Evolutionary conservation across 202 grass and related monocot species (phyloP).

Genomic region (Zizania palustris): DNA sequence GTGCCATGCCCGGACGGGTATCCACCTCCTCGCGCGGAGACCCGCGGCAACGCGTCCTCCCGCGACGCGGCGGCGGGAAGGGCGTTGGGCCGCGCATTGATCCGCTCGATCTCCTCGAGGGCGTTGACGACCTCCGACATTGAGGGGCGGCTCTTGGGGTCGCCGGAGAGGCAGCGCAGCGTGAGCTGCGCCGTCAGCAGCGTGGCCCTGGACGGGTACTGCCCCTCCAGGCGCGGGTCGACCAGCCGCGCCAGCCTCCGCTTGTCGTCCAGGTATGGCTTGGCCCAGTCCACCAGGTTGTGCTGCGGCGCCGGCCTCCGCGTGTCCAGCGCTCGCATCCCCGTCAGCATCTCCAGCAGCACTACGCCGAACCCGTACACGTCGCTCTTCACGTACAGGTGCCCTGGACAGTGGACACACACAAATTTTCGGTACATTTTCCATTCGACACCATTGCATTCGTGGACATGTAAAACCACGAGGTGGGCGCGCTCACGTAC

Average conservation of each 20-base stretch:
- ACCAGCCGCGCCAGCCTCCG: constrained; percentile 53
- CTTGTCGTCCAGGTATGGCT: constrained; percentile 51
- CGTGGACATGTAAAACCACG: too few relatives aligned
- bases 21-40: neutral
- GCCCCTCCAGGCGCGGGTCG: constrained; percentile 64
- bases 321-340: constrained; percentile 59
- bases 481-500: neutral
- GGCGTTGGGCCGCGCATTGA: constrained; percentile 35
- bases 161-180: constrained; percentile 51
- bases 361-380: constrained; percentile 75
- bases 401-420: constrained; percentile 50
- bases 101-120: constrained; percentile 53
- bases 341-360: constrained; percentile 70
- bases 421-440: neutral
- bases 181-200: constrained; percentile 50
- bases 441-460: too few relatives aligned
- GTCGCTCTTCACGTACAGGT: constrained; percentile 73
- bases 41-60: too few relatives aligned
- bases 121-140: constrained; percentile 64
- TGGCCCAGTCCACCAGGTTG: constrained; percentile 70
- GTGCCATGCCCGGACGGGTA: neutral
- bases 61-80: neutral
- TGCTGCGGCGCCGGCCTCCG: constrained; percentile 52
- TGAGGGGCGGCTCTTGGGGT: constrained; percentile 60
- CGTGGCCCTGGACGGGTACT: constrained; percentile 59